Evolutionary conservation across 768 basidiomycete genomes (phyloP), one percentile per base, ranked within the genome.

Genomic region (Suillus discolor): DNA sequence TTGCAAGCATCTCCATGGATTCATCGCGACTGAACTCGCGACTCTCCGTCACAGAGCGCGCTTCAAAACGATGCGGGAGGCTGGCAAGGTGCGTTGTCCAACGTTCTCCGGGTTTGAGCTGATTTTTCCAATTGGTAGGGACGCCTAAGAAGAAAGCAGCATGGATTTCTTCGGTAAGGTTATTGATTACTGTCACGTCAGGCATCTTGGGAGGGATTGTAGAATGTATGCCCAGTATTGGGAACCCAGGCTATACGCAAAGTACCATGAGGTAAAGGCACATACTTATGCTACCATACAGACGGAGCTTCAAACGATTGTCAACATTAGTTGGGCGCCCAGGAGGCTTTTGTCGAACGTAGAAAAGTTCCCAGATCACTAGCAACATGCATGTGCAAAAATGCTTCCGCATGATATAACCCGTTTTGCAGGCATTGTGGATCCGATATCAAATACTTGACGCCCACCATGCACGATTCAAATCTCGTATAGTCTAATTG

Each of bases 81-180:
- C 53, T 54, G 28, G 28, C 53, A 5, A 69, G 63, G 59, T 65
- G 63, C 0, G 38, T 54, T 8, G 61, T 72, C 72, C 72, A 72
- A 9, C 62, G 63, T 45, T 73, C 72, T 11, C 65, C 65, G 0
- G 70, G 67, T n/a, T 65, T 53, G 20, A 72, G 66, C 16, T 73
- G 23, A 9, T 73, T 74, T 39, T 66, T 72, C 68, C 68, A 69
- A 23, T 59, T 49, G 2, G 61, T 60, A 4, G 68, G 68, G 7
- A 66, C 68, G 2, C 28, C 44, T n/a, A 74, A 44, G 41, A 65
- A 73, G 49, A 74, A 73, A 0, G 72, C 67, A 0, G 74, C 53
- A 2, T 74, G 72, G 38, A 73, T 67, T 9, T 66, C 28, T 57
- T 72, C 66, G 7, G 65, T 57, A 12, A 72, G 66, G 38, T 73